These are phyloP conservation scores for Ajuga chamaepitys DNA, from an alignment of 257 asterid genomes.

Conservation along the genomic window DNA sequence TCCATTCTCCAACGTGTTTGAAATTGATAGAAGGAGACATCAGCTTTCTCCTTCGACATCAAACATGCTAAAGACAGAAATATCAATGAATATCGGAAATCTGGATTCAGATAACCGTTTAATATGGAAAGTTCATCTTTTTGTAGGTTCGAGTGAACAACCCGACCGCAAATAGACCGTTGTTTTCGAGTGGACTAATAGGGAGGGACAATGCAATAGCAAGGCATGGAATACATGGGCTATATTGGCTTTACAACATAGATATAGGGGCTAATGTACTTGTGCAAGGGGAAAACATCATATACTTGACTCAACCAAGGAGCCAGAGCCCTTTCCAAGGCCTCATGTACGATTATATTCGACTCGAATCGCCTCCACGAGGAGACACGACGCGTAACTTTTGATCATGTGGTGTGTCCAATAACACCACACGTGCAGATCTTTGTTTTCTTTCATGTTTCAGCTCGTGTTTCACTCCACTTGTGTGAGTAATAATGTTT, in stretches of 20 bases:
- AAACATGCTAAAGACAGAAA: too few relatives aligned
- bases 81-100: too few relatives aligned
- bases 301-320: conserved; percentile 53
- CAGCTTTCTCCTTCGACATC: too few relatives aligned
- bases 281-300: conserved; percentile 42
- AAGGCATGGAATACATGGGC: conserved; percentile 71
- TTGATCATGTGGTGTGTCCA: background rate
- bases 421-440: background rate
- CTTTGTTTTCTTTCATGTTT: background rate
- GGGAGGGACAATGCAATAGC: conserved; percentile 82
- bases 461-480: too few relatives aligned
- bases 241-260: conserved; percentile 50
- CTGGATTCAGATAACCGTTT: background rate
- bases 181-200: conserved; percentile 57
- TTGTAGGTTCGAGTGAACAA: conserved; percentile 67
- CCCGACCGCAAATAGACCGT: conserved; percentile 33
- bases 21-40: too few relatives aligned
- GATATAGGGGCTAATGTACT: conserved; percentile 29
- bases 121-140: background rate
- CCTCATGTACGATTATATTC: conserved; percentile 69
- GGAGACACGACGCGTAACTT: background rate
- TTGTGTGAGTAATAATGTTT: too few relatives aligned
- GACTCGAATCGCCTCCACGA: conserved; percentile 51
- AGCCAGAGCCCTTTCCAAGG: conserved; percentile 51
- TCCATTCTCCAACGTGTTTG: too few relatives aligned